Evolutionary conservation across 2,329 filamentous ascomycete species (phyloP), one percentile per base, ranked within the genome.

Genomic region (Cryoendolithus antarcticus): DNA sequence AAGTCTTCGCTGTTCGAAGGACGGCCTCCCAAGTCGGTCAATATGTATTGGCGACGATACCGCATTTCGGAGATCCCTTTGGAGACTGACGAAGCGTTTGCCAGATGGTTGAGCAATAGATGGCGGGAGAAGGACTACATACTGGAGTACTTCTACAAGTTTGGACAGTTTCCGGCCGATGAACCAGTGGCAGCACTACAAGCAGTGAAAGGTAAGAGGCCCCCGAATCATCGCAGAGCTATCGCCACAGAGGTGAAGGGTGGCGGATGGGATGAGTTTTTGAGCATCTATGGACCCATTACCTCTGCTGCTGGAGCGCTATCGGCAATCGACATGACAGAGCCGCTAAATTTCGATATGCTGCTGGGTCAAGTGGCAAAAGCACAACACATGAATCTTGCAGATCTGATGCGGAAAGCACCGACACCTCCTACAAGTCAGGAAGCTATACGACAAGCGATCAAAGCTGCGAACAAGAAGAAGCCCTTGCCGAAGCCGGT

Each of bases 1-100:
- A 74, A 76, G 2, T 86, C 86, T 35, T 93, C 86, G 3, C 94
- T 91, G 57, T 80, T 95, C 46, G 77, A 91, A 59, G 88, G 91
- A 9, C 77, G 84, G 1, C 81, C 88, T 1, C 91, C 89, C 2
- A 94, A 88, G 58, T 94, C 86, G 1, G 88, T 96, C 53, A 96
- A 95, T 62, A 88, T 96, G 68, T 82, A 93, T 62, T 98, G 89
- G 86, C 77, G 91, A 38, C 78, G 86, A 7, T 95, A 93, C 62
- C 74, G 75, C 28, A 58, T 95, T 9, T 72, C 73, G 13, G 77
- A 86, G 12, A 93, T 98, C 32, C 89, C 89, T 0, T 71, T 93
- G 7, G 72, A 86, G 27, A 75, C 80, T 49, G 70, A 73, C 10
- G 72, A 81, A 31, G 68, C 73, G 5, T 98, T 98, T 53, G 86